These are phyloP conservation scores for Gossypium australe DNA, from an alignment of 345 rosid species.

Conservation along the genomic window DNA sequence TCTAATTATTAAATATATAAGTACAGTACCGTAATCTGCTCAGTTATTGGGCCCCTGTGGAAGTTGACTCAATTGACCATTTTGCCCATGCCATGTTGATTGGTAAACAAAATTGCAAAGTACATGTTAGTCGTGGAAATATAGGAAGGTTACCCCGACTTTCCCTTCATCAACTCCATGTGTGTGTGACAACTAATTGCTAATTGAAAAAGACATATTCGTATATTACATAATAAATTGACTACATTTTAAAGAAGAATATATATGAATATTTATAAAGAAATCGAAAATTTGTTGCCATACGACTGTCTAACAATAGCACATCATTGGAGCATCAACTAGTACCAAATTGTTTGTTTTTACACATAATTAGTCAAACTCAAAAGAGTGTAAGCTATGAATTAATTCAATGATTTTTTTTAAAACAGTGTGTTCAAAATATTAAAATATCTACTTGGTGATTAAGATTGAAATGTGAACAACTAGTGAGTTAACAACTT, in stretches of 20 bases:
- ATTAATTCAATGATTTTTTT: not conserved
- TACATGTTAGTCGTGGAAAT: conserved; percentile 3
- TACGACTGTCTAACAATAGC: not conserved
- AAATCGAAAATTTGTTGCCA: not conserved
- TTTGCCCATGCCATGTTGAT: not conserved
- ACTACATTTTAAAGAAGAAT: not conserved
- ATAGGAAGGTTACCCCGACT: conserved; percentile 22
- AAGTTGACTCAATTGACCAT: not conserved
- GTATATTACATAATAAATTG: not conserved
- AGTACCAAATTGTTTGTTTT: not conserved
- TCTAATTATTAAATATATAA: too few relatives aligned
- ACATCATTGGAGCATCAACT: not conserved
- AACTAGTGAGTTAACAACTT: not conserved
- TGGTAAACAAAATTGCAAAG: fast-evolving
- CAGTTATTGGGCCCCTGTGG: not conserved
- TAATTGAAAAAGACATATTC: not conserved
- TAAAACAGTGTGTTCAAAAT: not conserved
- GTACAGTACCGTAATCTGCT: not conserved
- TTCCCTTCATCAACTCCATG: conserved; percentile 31
- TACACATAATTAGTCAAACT: not conserved
- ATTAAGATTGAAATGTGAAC: not conserved
- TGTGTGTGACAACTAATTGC: conserved; percentile 33
- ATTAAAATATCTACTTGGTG: not conserved
- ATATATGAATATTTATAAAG: not conserved
- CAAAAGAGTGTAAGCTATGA: not conserved